A percentile compares a stretch with the other conserved stretches of the same genome.
Evolutionary conservation across 305 asterid species (phyloP).

Genomic region (Rubia peregrina): DNA sequence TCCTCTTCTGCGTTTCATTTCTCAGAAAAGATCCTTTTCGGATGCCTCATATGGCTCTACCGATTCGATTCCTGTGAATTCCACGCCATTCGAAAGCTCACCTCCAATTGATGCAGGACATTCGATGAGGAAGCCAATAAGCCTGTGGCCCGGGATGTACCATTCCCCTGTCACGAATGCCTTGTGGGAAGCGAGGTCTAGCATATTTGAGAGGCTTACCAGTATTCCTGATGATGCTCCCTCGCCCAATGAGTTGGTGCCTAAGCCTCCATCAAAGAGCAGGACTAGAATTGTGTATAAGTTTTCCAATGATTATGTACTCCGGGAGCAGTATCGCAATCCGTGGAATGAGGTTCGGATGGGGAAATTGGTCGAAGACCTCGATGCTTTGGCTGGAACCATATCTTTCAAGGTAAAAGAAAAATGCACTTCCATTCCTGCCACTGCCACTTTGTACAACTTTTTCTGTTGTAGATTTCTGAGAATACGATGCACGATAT

Average conservation of each 20-base stretch:
- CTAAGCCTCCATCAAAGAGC: slow-evolving; percentile 53
- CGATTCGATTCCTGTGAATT: slow-evolving; percentile 26
- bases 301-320: slow-evolving; percentile 61
- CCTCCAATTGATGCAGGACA: slow-evolving; percentile 69
- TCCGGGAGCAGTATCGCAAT: slow-evolving; percentile 81
- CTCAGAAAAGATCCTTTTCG: slow-evolving; percentile 38
- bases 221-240: slow-evolving; percentile 23
- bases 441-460: not conserved
- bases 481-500: not conserved
- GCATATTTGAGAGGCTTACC: slow-evolving; percentile 37
- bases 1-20: slow-evolving; percentile 14
- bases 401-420: slow-evolving; percentile 68
- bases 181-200: slow-evolving; percentile 81
- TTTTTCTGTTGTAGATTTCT: not conserved
- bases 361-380: slow-evolving; percentile 89
- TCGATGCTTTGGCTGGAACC: slow-evolving; percentile 95
- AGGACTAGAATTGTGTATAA: slow-evolving; percentile 59
- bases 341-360: slow-evolving; percentile 84
- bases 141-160: slow-evolving; percentile 86
- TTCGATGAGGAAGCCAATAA: slow-evolving; percentile 69
- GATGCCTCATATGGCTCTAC: slow-evolving; percentile 23
- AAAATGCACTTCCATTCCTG: not conserved
- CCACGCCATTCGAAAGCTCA: slow-evolving; percentile 29
- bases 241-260: slow-evolving; percentile 36
- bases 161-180: slow-evolving; percentile 91